phyloP scores from a whole-genome alignment of 139 green algal genomes.

The Spirogloea muscicola region DNA sequence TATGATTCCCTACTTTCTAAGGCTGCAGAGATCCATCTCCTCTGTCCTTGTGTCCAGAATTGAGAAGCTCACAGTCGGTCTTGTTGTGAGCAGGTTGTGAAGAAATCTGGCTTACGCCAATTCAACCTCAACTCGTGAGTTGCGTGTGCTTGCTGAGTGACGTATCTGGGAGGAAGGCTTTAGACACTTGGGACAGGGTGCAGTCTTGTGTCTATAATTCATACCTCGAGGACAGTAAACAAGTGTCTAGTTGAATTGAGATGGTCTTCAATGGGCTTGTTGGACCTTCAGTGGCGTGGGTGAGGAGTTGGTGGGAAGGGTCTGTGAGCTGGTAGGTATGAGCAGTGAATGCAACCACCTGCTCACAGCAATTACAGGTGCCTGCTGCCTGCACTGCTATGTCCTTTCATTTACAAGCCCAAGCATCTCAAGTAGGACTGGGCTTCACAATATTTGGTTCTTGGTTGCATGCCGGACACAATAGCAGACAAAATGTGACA shows the following conservation, averaged over 20 bases:
- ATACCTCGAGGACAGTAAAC: background rate
- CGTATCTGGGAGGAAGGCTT: background rate
- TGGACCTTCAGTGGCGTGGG: constrained; percentile 14
- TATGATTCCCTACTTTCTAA: background rate
- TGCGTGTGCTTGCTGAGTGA: no score
- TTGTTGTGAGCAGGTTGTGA: no score
- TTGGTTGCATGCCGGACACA: background rate
- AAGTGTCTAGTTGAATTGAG: no score
- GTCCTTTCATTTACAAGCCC: background rate
- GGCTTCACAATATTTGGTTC: no score
- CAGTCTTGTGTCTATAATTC: background rate
- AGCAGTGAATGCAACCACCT: constrained; percentile 14
- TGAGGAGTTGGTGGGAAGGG: constrained; percentile 1
- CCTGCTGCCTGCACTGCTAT: background rate
- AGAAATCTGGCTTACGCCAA: no score
- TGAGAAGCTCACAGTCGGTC: background rate
- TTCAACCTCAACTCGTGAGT: no score
- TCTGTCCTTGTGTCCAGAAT: background rate
- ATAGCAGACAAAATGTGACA: no score
- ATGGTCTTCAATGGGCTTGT: no score
- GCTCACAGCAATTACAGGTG: constrained; percentile 15
- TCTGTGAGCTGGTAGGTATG: constrained; percentile 1
- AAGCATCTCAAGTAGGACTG: background rate
- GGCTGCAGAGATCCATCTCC: background rate
- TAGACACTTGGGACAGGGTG: background rate